A percentile compares a stretch with the other conserved stretches of the same genome.
phyloP scores from a whole-genome alignment of 345 rosid species.

The Pugionium cornutum region DNA sequence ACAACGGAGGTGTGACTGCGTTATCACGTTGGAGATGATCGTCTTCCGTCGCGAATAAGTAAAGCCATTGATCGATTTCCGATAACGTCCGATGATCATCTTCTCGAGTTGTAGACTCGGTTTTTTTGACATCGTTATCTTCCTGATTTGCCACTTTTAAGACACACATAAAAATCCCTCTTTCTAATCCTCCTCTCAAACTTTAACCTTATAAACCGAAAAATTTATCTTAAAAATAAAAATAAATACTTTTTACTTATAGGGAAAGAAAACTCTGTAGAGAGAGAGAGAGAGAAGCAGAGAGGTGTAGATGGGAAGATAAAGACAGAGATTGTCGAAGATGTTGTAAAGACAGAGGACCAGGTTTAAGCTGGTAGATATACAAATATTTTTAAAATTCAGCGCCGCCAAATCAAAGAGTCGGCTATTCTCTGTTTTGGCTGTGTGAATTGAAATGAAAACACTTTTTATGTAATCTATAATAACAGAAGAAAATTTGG shows the following conservation, averaged over 20 bases:
- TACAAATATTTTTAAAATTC: constrained; percentile 14
- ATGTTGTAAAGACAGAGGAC: constrained; percentile 26
- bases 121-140: constrained; percentile 31
- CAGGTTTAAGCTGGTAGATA: constrained; percentile 32
- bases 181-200: neutral
- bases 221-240: neutral
- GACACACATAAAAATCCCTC: constrained; percentile 33
- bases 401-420: constrained; percentile 41
- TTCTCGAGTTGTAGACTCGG: constrained; percentile 25
- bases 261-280: constrained; percentile 43
- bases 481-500: constrained; percentile 22
- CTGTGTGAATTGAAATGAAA: constrained; percentile 31
- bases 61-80: constrained; percentile 40
- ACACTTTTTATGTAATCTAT: neutral
- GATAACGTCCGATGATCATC: constrained; percentile 39
- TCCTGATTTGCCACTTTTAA: constrained; percentile 45
- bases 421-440: constrained; percentile 22
- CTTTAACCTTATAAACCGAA: constrained; percentile 22
- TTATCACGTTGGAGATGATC: constrained; percentile 16
- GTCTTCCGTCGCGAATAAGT: constrained; percentile 17
- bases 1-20: neutral
- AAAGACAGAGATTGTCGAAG: constrained; percentile 24
- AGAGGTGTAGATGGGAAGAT: constrained; percentile 2
- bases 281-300: constrained; percentile 13
- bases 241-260: constrained; percentile 24